Conservation (phyloP, 495 filamentous ascomycete species). For the Neurospora discreta region DNA sequence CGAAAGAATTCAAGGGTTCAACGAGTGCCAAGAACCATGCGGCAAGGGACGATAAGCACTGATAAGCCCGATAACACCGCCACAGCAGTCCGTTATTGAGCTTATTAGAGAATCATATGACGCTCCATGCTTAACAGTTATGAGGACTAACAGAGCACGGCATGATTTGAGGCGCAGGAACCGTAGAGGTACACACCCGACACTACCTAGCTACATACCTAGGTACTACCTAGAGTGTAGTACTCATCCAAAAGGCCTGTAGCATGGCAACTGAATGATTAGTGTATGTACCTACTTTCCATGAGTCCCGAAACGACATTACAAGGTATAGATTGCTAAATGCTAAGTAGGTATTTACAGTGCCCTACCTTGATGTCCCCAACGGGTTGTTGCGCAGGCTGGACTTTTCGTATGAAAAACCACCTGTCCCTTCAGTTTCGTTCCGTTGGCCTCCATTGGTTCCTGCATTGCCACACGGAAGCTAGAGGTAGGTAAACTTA, state of each 20-base stretch:
- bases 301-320: not conserved
- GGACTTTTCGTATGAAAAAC: not conserved
- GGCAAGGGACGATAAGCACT: not conserved
- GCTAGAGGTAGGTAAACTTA: not conserved
- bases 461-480: not conserved
- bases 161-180: not conserved
- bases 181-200: not conserved
- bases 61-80: not conserved
- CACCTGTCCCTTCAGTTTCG: not conserved
- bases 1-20: not conserved
- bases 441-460: not conserved
- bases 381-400: not conserved
- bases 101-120: not conserved
- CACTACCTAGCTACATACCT: too few relatives aligned
- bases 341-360: too few relatives aligned
- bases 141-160: not conserved
- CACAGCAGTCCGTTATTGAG: not conserved
- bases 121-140: not conserved
- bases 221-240: too few relatives aligned
- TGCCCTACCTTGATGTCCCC: not conserved
- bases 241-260: too few relatives aligned
- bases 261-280: too few relatives aligned
- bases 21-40: not conserved
- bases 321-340: not conserved
- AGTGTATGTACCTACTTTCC: too few relatives aligned